Base-by-base conservation (phyloP, 2,329 filamentous ascomycete species). In the Seiridium unicorne region DNA sequence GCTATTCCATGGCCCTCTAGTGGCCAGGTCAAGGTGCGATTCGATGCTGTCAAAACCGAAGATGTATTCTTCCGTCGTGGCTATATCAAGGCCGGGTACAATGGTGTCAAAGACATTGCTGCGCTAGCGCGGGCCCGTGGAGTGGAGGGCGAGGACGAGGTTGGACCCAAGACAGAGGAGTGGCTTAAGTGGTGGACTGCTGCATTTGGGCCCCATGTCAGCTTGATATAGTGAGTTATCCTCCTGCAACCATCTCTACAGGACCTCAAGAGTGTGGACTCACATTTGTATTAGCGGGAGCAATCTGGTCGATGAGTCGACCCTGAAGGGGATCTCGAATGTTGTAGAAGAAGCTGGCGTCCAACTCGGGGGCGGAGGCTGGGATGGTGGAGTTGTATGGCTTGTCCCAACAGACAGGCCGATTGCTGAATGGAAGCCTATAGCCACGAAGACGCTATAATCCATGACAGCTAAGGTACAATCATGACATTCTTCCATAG, bases 211-310 rank as follows among this genome's bases (percentile, higher is more conserved):
- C 70, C 71, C 34, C 72, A 74, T 63, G 64, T 73, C 34, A 73
- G 71, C 57, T 58, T 74, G 63, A 66, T 73, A 44, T 74, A 74
- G 72, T 73, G 58, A 66, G 72, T 71, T n/a, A 18, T 11, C n/a
- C 4, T 1, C 42, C 35, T 35, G 18, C 32, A 31, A 8, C 5
- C 31, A 34, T 9, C 46, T 51, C 48, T 4, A 51, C 10, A 35
- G 34, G 13, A 9, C 40, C 8, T 11, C 11, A 7, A 36, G 1
- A 6, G 36, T 40, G 36, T 31, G 55, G 61, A 55, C 54, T 3
- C 4, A 4, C 3, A 3, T 31, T 44, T 2, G n/a, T 18, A 18
- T 13, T 36, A 73, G 71, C 60, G 70, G 69, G 0, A 59, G 66
- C 32, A 60, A 64, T 49, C 60, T 63, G 3, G 68, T 73, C 35